A percentile compares a stretch with the other conserved stretches of the same genome.
Conservation (phyloP, 1,284 basidiomycete species). For the Ustilago xerochloae region DNA sequence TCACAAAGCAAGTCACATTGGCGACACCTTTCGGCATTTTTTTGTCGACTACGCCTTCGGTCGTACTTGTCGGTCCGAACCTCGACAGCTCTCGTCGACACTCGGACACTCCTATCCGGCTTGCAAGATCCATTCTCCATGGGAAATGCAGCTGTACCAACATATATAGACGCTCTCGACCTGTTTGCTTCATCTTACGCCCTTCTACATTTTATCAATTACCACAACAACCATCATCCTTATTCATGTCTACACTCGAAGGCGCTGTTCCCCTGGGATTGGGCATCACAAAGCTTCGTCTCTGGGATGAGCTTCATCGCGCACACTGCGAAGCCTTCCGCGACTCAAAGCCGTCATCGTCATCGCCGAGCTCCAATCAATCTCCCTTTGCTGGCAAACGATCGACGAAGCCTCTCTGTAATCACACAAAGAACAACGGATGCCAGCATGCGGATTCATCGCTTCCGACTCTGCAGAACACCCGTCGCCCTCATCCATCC, state of each 20-base stretch:
- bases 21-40: no score
- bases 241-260: slow-evolving; percentile 36
- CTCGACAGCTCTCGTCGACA: no score
- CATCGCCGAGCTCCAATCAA: not conserved
- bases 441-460: no score
- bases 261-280: slow-evolving; percentile 35
- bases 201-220: not conserved
- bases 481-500: no score
- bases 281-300: slow-evolving; percentile 41
- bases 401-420: not conserved
- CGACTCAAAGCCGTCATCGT: not conserved
- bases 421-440: no score
- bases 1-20: no score
- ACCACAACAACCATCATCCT: not conserved
- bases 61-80: no score
- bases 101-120: no score
- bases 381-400: not conserved
- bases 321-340: slow-evolving; percentile 14
- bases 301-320: slow-evolving; percentile 38
- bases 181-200: not conserved
- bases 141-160: no score
- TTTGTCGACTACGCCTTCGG: no score
- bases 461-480: no score
- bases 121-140: not conserved
- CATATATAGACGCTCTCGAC: no score